Percentiles rank a stretch among this genome's conserved stretches.
phyloP scores from a whole-genome alignment of 2,329 filamentous ascomycete genomes.

The Ophioceras dolichostomum region DNA sequence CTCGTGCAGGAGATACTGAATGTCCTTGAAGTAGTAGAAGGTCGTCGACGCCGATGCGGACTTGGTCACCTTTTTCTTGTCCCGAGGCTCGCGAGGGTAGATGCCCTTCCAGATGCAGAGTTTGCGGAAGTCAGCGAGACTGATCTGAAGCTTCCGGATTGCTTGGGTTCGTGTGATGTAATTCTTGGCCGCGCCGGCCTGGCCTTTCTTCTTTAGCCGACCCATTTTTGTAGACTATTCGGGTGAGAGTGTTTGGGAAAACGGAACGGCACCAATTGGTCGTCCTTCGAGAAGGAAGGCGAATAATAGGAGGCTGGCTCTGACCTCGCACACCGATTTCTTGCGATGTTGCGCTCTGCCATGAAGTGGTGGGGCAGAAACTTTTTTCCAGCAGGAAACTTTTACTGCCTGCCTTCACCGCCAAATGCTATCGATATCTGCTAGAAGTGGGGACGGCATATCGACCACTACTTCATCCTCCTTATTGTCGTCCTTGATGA shows the following conservation, averaged over 20 bases:
- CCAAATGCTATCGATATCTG: no score
- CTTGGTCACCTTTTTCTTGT: constrained; percentile 93
- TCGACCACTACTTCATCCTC: no score
- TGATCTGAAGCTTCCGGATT: constrained; percentile 95
- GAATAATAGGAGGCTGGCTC: no score
- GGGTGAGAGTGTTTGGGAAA: constrained; percentile 7
- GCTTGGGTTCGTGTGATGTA: constrained; percentile 96
- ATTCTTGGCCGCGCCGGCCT: constrained; percentile 90
- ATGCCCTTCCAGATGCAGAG: constrained; percentile 99
- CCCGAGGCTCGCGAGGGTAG: constrained; percentile 92
- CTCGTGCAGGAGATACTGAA: constrained; percentile 96
- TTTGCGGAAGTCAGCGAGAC: constrained; percentile 91
- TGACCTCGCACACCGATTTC: no score
- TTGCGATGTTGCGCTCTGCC: neutral
- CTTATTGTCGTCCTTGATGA: no score
- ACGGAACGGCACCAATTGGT: neutral
- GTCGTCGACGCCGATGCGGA: constrained; percentile 83
- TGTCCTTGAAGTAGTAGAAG: constrained; percentile 87
- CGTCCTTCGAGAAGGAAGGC: constrained; percentile 1
- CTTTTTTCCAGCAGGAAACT: constrained; percentile 15
- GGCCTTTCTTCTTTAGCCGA: constrained; percentile 84
- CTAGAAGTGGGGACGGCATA: no score
- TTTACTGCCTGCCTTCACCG: constrained; percentile 14
- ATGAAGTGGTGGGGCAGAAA: constrained; percentile 9
- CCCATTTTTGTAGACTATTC: constrained; percentile 37